Evolutionary conservation across 2,329 filamentous ascomycete species (phyloP).

Genomic region (Trichophyton rubrum): DNA sequence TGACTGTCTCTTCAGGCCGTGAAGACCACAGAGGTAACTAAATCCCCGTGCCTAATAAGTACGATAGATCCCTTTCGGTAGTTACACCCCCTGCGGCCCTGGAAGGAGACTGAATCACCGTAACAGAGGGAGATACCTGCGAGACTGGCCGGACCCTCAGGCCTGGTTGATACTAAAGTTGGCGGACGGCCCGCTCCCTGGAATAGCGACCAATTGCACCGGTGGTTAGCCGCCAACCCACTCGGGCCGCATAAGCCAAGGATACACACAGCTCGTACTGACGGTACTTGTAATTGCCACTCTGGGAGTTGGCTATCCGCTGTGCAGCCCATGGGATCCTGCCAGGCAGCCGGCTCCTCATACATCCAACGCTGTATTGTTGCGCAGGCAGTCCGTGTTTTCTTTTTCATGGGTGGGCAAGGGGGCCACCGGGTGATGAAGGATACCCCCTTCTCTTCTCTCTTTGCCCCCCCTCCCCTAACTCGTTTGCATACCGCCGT

Average conservation of each 20-base stretch:
- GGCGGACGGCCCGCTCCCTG: constrained; percentile 1
- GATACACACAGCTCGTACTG: neutral
- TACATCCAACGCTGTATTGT: neutral
- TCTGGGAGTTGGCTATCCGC: neutral
- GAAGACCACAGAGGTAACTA: too few relatives aligned
- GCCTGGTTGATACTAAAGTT: constrained; percentile 1
- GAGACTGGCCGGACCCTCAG: neutral
- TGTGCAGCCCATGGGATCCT: neutral
- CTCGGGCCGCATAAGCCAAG: neutral
- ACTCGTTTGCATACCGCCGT: neutral
- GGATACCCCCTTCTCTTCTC: neutral
- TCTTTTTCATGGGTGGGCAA: constrained; percentile 3
- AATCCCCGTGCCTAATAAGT: too few relatives aligned
- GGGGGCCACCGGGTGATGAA: neutral
- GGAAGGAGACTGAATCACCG: neutral
- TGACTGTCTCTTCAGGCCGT: too few relatives aligned
- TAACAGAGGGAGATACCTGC: neutral
- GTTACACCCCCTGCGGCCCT: neutral
- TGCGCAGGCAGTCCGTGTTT: neutral
- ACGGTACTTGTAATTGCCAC: neutral
- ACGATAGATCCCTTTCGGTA: too few relatives aligned
- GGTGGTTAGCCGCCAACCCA: constrained; percentile 2
- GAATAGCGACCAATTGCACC: neutral
- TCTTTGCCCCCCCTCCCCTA: too few relatives aligned
- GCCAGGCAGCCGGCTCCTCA: neutral